Evolutionary conservation across 2,329 filamentous ascomycete species (phyloP), one percentile per base, ranked within the genome.

Genomic region (Fusarium circinatum): DNA sequence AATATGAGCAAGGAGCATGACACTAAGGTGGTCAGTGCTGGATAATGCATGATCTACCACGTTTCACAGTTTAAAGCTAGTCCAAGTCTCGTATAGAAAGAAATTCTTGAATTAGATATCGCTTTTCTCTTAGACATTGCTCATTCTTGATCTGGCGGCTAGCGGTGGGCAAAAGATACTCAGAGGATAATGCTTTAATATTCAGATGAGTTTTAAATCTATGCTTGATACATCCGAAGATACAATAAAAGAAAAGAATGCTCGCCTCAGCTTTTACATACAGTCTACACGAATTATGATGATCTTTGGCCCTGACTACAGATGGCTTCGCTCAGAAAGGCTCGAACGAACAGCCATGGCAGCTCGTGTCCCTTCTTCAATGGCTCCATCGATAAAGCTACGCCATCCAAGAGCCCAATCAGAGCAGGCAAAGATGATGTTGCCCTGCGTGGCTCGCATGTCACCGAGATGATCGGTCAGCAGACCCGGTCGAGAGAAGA

Each of bases 361-460:
- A 79, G 83, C 82, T 2, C 76, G 69, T 0, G 76, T 75, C 0
- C 85, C 85, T 39, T 85, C 84, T 57, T 86, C 84, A 47, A 87
- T 86, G 0, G 85, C 86, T 2, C 85, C 86, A 68, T 88, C 86
- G 18, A 87, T 86, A 44, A 87, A 87, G 28, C 85, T 84, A 2
- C 86, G 79, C 86, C 86, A 87, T 0, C 85, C 85, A 13, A 84
- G 71, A 5, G 85, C 85, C 85, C 85, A 87, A 52, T 87, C 86
- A 0, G 85, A 84, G 59, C 81, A 85, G 0, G 85, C 85, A 79
- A 87, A 87, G 8, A 85, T 69, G 8, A 86, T 74, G 41, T 85
- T 85, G 0, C 84, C 85, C 44, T 86, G 84, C 3, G 80, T 78
- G 2, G 77, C 78, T 42, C 84, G 75, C 73, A 87, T 79, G n/a